Base-by-base conservation (phyloP, 2,329 filamentous ascomycete species). In the Westerdykella aurantiaca region DNA sequence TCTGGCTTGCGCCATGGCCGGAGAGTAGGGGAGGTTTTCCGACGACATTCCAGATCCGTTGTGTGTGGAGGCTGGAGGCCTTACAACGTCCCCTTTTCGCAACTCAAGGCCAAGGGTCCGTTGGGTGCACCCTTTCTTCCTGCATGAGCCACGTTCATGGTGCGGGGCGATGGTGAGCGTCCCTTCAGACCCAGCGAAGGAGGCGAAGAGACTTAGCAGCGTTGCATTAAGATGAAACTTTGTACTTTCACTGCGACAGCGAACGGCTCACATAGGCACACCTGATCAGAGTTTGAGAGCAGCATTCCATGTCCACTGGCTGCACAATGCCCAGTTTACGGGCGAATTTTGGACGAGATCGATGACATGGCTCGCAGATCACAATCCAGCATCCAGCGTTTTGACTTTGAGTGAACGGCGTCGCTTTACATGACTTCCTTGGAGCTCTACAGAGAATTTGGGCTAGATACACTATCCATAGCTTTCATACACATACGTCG, bases 21-120 rank as follows among this genome's bases (percentile, higher is more conserved):
- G 60, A 57, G 48, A 48, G 50, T 50, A 57, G 53, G 54, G 53
- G 53, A 53, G 34, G 35, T 38, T 43, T 50, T 56, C 60, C 56
- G 56, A 43, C 31, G 38, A 18, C 33, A 12, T 6, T 7, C 13
- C 29, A 13, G 14, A 38, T 25, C 33, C 38, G 41, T 18, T 34
- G 33, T 29, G 37, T 41, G 38, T 45, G 43, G 34, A 45, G 34
- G 34, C 23, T 45, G 43, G 34, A 45, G 34, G 34, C 23, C n/a
- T 31, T 9, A 9, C 9, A 14, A 13, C 17, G 33, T 9, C n/a
- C 33, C n/a, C 33, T 35, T 14, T 38, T 38, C 41, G 41, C 31
- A 43, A 25, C 17, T 14, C 23, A 21, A 21, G 37, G 31, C 34
- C 16, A 23, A 39, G 34, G 17, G 13, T 16, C 41, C 11, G 43